Base-by-base conservation (phyloP, 139 green algal genomes). In the Haematococcus sp. region DNA sequence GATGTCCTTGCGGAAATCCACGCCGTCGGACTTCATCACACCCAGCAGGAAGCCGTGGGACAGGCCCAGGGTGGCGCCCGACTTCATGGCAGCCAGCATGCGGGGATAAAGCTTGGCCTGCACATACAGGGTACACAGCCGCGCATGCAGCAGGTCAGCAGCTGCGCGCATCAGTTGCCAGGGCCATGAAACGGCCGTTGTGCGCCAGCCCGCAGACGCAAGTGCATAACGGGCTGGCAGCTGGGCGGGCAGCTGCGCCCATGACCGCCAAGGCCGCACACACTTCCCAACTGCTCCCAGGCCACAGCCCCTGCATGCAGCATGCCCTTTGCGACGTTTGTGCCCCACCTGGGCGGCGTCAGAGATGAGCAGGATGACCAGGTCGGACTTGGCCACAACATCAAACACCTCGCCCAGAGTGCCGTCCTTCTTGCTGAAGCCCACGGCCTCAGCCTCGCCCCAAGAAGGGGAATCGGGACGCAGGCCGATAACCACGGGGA, bases 21-120 rank as follows among this genome's bases (percentile, higher is more conserved):
- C 92, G 40, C 83, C 85, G 51, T 98, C 91, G 74, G 93, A 96
- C 84, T 89, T 89, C 87, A 98, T 95, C 27, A 97, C 93, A 35
- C 95, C 95, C 68, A 99, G 86, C 76, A 99, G 89, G 91, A 99
- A 99, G 43, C 96, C 96, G 88, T 99, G 96, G 63, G 92, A 98
- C 51, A 99, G 90, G 35, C 96, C 96, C 49, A 99, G 88, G 9
- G 94, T 98, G 59, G 96, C 77, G 27, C 96, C 94, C 16, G 96
- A 96, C 88, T 98, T 98, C 94, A 99, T 98, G 70, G 93, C 95
- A 31, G 90, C 92, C 61, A 99, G 84, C 54, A 99, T 84, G 68
- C 91, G 85, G 7, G 92, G 88, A 90, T 99, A 98, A 49, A 98
- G 90, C 77, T 95, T 94, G 66, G 95, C 95, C 92, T 98, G 88